Evolutionary conservation across 768 basidiomycete genomes (phyloP), one percentile per base, ranked within the genome.

Genomic region (Mycena indigotica): DNA sequence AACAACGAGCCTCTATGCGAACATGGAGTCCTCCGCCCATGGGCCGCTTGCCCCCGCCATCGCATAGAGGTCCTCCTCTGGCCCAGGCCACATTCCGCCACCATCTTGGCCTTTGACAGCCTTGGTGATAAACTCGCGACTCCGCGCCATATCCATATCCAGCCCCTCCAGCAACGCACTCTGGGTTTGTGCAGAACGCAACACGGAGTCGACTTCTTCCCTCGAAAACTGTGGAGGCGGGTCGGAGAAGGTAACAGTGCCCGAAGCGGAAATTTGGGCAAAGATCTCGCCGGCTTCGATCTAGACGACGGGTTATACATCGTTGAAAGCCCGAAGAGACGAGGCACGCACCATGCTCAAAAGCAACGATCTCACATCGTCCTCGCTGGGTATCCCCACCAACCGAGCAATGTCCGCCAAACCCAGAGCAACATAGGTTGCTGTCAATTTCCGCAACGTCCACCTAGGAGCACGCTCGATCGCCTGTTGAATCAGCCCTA

Each of bases 341-440:
- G n/a, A n/a, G n/a, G n/a, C 25, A 66, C 80, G 54, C 57, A 92
- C 92, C 92, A 94, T 93, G 72, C 80, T 84, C 4, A 91, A 67
- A 19, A 94, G 72, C 48, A 91, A 66, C 3, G 73, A 73, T 26
- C 84, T 77, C 12, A 86, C 84, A 44, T 84, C 82, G 15, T 80
- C 82, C 49, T 81, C 78, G 23, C 65, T 77, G 3, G 80, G 75
- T 41, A 85, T 79, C 52, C 77, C 76, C 65, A 82, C 75, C 12
- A 77, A 75, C 16, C 76, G 77, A 2, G 82, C 87, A 50, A 95
- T 91, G 61, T 94, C 90, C 0, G 79, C 71, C 6, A 95, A 72
- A 30, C 86, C 81, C 16, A 93, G 83, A 0, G 89, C 91, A 38
- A 93, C 78, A 65, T 93, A 96, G 2, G 93, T 93, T 50, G 83